Evolutionary conservation across 208 protist genomes (phyloP).

Genomic region (Porcisia hertigi): DNA sequence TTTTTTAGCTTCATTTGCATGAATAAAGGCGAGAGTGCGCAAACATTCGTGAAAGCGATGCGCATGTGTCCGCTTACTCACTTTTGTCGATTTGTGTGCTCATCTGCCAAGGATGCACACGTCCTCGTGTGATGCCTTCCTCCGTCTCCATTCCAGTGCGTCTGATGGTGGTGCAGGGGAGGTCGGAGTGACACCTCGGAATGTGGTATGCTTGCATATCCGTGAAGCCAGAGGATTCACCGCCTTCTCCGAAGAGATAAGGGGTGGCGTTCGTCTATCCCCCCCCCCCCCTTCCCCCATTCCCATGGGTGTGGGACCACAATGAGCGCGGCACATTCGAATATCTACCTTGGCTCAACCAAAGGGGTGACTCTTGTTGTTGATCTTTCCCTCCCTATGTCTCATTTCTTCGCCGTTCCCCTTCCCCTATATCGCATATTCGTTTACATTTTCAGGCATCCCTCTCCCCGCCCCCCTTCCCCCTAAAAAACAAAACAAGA

Average conservation of each 20-base stretch:
- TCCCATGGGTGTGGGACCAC: no score
- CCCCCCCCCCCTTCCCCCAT: no score
- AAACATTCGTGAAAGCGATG: not conserved
- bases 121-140: not conserved
- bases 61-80: not conserved
- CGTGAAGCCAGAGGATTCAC: not conserved
- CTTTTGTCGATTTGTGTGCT: not conserved
- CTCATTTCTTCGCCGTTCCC: not conserved
- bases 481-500: no score
- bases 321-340: not conserved
- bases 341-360: not conserved
- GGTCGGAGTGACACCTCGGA: not conserved
- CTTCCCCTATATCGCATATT: not conserved
- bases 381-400: not conserved
- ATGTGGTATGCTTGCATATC: not conserved
- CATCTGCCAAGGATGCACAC: not conserved
- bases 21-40: constrained; percentile 12
- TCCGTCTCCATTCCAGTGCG: not conserved
- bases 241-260: not conserved
- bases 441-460: not conserved
- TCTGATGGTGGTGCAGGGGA: not conserved
- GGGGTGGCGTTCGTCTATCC: not conserved
- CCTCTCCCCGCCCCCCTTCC: not conserved
- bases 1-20: constrained; percentile 11
- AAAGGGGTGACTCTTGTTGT: not conserved